Evolutionary conservation across 148 eudicot genomes (phyloP).

Genomic region (Nepenthes gracilis): DNA sequence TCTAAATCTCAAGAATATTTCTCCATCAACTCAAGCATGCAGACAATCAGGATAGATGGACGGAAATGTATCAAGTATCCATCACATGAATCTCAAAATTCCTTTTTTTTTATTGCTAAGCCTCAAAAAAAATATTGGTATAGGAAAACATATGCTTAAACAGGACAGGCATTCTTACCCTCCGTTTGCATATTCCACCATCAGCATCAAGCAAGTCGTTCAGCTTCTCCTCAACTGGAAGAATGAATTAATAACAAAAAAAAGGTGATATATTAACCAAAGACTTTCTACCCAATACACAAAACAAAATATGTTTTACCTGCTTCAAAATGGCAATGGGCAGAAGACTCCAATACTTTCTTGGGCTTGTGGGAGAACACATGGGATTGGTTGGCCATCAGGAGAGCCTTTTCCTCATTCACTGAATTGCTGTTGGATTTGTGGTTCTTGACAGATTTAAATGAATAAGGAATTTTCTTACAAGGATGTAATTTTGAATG

Average conservation of each 20-base stretch:
- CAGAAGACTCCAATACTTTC: slow-evolving; percentile 39
- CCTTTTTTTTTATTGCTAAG: too few relatives aligned
- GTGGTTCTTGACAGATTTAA: slow-evolving; percentile 47
- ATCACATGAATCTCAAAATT: too few relatives aligned
- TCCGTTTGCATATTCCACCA: slow-evolving; percentile 91
- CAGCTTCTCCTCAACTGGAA: slow-evolving; percentile 82
- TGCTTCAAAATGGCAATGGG: slow-evolving; percentile 56
- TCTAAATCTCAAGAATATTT: too few relatives aligned
- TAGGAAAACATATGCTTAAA: not conserved
- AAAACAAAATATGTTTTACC: slow-evolving; percentile 21
- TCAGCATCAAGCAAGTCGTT: slow-evolving; percentile 74
- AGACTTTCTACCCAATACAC: not conserved
- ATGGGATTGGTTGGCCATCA: slow-evolving; percentile 25
- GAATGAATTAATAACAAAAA: not conserved
- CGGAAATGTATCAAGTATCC: too few relatives aligned
- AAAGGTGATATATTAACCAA: not conserved
- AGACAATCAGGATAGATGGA: too few relatives aligned
- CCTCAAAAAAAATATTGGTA: too few relatives aligned
- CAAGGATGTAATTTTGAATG: slow-evolving; percentile 22
- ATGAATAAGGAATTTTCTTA: slow-evolving; percentile 30
- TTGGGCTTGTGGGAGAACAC: slow-evolving; percentile 31
- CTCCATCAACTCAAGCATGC: too few relatives aligned
- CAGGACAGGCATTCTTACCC: slow-evolving; percentile 23
- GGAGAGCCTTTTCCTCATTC: slow-evolving; percentile 14
- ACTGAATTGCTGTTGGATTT: slow-evolving; percentile 17